Base-by-base conservation (phyloP, 2,329 filamentous ascomycete genomes). In the Botrytis paeoniae region DNA sequence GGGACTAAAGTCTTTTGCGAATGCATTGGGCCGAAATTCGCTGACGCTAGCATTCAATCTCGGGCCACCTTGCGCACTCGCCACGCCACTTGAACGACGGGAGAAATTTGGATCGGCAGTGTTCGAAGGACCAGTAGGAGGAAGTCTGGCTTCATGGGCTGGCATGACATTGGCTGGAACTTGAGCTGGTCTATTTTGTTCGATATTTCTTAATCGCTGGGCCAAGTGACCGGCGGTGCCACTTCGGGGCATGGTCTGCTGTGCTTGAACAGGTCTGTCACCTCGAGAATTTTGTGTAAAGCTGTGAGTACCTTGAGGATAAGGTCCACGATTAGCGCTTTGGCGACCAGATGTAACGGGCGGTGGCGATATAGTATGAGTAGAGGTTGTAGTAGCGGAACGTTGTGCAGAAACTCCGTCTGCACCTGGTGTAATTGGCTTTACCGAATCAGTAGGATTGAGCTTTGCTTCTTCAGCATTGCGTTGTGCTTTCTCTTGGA, bases 1-100 rank as follows among this genome's bases (percentile, higher is more conserved):
- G 8, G 93, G 95, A 77, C 91, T 95, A 83, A 99, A 98, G 1
- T 91, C 86, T 62, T 89, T 88, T 0, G 95, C 94, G 75, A 92
- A 92, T 7, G 93, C 91, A 78, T 92, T 97, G 29, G 95, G 96
- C 76, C 92, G 91, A 83, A 98, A 98, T 79, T 97, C 94, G 80
- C 88, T 86, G 77, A 86, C 91, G 78, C 89, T 90, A 10, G 89
- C 89, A 75, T 91, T 91, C 77, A 91, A 80, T 81, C 89, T 89
- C 63, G 84, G 85, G 6, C 84, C 85, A 10, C 84, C 83, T 78
- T 88, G 83, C 69, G 87, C 87, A 61, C 83, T 83, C 20, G 85
- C 83, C n/a, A 86, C 81, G 66, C 84, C 85, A 74, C 85, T 87
- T 63, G 86, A 82, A 63, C 89, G 84, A 78, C 87, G 84, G 79